Evolutionary conservation across 345 rosid species (phyloP).

Genomic region (Laguncularia racemosa): DNA sequence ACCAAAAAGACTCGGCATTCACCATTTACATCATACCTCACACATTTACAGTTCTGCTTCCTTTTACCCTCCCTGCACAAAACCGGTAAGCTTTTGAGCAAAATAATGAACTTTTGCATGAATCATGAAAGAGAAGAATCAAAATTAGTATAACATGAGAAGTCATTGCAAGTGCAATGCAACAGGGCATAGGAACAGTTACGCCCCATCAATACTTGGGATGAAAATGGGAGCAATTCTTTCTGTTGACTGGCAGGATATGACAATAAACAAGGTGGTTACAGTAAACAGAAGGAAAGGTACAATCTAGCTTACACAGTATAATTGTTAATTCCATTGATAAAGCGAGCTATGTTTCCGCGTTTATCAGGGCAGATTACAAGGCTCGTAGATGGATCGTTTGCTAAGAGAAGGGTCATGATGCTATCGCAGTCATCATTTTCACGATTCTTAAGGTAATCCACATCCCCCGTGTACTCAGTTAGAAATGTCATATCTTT

Average conservation of each 20-base stretch:
- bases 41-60: constrained; percentile 94
- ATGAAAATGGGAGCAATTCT: too few relatives aligned
- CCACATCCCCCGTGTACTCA: constrained; percentile 92
- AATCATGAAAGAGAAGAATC: too few relatives aligned
- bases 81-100: constrained; percentile 15
- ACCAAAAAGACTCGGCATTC: constrained; percentile 85
- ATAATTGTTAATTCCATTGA: constrained; percentile 87
- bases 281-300: not conserved
- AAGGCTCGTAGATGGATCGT: constrained; percentile 55
- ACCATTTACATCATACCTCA: constrained; percentile 74
- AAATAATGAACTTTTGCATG: not conserved
- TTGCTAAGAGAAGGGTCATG: constrained; percentile 81
- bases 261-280: not conserved
- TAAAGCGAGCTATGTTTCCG: constrained; percentile 87
- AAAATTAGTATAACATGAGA: too few relatives aligned
- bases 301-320: constrained; percentile 41
- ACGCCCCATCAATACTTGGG: too few relatives aligned
- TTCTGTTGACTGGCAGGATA: too few relatives aligned
- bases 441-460: constrained; percentile 67
- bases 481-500: constrained; percentile 81
- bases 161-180: too few relatives aligned
- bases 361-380: constrained; percentile 84
- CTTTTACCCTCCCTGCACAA: constrained; percentile 76
- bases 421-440: constrained; percentile 82
- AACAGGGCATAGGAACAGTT: too few relatives aligned